Evolutionary conservation across 176 grass and related monocot species (phyloP), one percentile per base, ranked within the genome.

Genomic region (Phoenix dactylifera): DNA sequence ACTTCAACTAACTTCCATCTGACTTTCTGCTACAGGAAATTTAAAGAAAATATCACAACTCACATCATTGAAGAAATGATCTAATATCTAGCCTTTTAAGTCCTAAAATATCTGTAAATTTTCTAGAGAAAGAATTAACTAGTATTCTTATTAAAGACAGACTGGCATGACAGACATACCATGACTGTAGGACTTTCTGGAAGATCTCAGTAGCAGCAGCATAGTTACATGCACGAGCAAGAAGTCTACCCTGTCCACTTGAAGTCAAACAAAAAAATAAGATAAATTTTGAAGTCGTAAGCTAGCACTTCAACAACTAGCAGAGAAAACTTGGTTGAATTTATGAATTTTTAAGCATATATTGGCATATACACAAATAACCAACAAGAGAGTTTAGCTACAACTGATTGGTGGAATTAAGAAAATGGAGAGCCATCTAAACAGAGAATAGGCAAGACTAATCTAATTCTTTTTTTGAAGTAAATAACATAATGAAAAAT

Each of bases 211-310:
- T 75, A 67, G 87, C 93, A 30, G 82, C 70, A 66, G 62, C 48
- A 63, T 86, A 92, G 54, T 77, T 85, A 67, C 76, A 80, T 73
- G 87, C 75, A 75, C 78, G 78, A 76, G 83, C 70, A 89, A 83
- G 93, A 89, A 98, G 87, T 18, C 79, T 71, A 50, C 93, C 93
- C 93, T 98, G 88, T 92, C 82, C 88, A 87, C 88, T 92, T 98
- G 79, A 88, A 79, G 69, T 85, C 51, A 86, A 70, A 78, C 63
- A 85, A 88, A 48, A 75, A 74, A 70, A 71, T 81, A 80, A 83
- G 70, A 69, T 64, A 51, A 75, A 12, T 80, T 55, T 66, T 50
- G 55, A 54, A 29, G 24, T 24, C 12, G 62, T 76, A 65, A 16
- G 63, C 10, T 14, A 44, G 35, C 6, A 51, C 50, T 24, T 12